Evolutionary conservation across 2,329 filamentous ascomycete genomes (phyloP).

Genomic region (Cercospora sp.): DNA sequence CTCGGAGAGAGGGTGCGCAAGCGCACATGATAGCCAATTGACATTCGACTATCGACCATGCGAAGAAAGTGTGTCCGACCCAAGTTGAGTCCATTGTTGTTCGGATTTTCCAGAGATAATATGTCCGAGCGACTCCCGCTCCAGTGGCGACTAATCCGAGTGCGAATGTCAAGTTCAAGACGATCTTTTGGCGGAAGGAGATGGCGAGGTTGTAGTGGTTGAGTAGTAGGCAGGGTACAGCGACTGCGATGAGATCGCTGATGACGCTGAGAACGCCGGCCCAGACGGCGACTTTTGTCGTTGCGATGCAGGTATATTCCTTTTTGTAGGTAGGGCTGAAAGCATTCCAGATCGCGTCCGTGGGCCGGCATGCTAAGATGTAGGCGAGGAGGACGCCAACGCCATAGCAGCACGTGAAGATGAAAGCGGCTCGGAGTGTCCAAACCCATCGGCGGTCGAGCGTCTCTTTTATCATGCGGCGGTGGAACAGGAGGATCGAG

Average conservation of each 20-base stretch:
- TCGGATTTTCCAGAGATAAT: slow-evolving; percentile 29
- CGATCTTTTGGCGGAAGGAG: slow-evolving; percentile 28
- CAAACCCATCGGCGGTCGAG: slow-evolving; percentile 26
- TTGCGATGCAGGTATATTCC: slow-evolving; percentile 24
- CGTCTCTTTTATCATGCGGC: slow-evolving; percentile 29
- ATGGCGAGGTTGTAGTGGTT: slow-evolving; percentile 29
- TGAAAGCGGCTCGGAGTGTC: slow-evolving; percentile 28
- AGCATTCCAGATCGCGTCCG: slow-evolving; percentile 30
- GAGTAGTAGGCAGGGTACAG: slow-evolving; percentile 31
- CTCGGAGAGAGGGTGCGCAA: slow-evolving; percentile 35
- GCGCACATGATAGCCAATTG: slow-evolving; percentile 39
- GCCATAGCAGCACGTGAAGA: slow-evolving; percentile 28
- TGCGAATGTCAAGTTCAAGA: slow-evolving; percentile 30
- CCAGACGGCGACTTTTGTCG: slow-evolving; percentile 11
- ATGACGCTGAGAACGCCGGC: slow-evolving; percentile 28
- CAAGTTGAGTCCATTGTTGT: slow-evolving; percentile 30
- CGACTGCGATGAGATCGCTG: slow-evolving; percentile 32
- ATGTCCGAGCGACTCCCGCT: slow-evolving; percentile 30
- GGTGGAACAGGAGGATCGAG: slow-evolving; percentile 34
- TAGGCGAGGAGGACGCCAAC: slow-evolving; percentile 25
- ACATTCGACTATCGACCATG: slow-evolving; percentile 34
- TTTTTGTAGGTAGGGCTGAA: slow-evolving; percentile 21
- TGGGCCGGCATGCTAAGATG: slow-evolving; percentile 28
- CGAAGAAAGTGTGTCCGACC: slow-evolving; percentile 33
- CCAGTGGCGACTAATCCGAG: slow-evolving; percentile 32